Conservation (phyloP, 2,329 filamentous ascomycete genomes). For the Paraconiothyrium sp. region DNA sequence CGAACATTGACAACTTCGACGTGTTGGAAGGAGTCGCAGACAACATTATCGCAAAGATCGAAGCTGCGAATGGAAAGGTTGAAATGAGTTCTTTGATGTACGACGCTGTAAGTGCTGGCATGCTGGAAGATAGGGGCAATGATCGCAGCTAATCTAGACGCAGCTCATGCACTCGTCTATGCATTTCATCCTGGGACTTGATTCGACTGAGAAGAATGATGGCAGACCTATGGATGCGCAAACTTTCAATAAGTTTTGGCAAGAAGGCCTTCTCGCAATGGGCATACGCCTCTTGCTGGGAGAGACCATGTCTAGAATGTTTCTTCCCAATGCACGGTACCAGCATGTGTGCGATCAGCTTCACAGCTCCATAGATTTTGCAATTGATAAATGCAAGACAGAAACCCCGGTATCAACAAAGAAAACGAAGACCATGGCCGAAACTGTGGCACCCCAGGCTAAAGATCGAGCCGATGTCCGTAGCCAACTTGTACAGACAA, state of each 20-base stretch:
- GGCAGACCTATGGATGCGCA: slow-evolving; percentile 7
- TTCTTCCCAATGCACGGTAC: slow-evolving; percentile 10
- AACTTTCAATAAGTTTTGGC: slow-evolving; percentile 14
- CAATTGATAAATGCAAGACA: slow-evolving; percentile 4
- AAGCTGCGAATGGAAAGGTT: slow-evolving; percentile 4
- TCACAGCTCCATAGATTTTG: slow-evolving; percentile 16
- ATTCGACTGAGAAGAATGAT: slow-evolving; percentile 3
- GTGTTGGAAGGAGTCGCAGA: slow-evolving; percentile 6
- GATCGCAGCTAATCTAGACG: background rate
- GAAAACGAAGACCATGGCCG: slow-evolving; percentile 12
- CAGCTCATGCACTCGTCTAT: slow-evolving; percentile 15
- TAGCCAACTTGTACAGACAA: slow-evolving; percentile 11
- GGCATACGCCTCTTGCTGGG: slow-evolving; percentile 9
- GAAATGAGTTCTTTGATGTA: slow-evolving; percentile 14
- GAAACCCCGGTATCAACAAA: background rate
- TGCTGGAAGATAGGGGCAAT: background rate
- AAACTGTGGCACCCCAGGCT: slow-evolving; percentile 3
- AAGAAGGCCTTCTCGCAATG: slow-evolving; percentile 13
- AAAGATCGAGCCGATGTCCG: slow-evolving; percentile 7
- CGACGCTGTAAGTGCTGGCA: slow-evolving; percentile 12
- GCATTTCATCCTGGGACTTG: slow-evolving; percentile 13
- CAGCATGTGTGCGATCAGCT: slow-evolving; percentile 2
- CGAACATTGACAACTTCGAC: slow-evolving; percentile 17
- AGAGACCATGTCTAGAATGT: background rate
- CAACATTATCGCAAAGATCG: slow-evolving; percentile 2